Percentiles rank a stretch among this genome's conserved stretches.
Evolutionary conservation across 1,284 basidiomycete species (phyloP).

Genomic region (Cryptococcus maquisensis): DNA sequence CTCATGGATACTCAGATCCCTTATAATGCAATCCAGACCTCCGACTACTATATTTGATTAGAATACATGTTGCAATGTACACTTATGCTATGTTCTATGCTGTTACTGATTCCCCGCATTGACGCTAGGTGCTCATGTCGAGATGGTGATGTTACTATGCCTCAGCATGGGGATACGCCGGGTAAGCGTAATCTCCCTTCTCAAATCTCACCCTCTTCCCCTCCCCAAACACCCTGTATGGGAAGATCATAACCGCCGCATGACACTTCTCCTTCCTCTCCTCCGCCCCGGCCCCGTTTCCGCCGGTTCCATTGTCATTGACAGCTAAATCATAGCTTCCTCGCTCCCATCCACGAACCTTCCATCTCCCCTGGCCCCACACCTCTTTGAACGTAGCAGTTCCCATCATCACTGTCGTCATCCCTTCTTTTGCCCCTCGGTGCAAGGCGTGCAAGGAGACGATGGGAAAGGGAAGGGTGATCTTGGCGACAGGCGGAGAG

Average conservation of each 20-base stretch:
- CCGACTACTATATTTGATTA: neutral
- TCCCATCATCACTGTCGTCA: slow-evolving; percentile 79
- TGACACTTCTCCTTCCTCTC: slow-evolving; percentile 7
- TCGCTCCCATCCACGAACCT: slow-evolving; percentile 29
- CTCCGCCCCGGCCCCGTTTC: neutral
- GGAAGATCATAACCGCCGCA: slow-evolving; percentile 39
- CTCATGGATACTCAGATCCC: neutral
- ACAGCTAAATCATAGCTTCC: slow-evolving; percentile 25
- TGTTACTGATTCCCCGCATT: neutral
- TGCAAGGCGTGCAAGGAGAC: slow-evolving; percentile 58
- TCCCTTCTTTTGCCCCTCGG: slow-evolving; percentile 60
- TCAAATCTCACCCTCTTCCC: slow-evolving; percentile 42
- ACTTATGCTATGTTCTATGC: neutral
- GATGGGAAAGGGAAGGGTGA: slow-evolving; percentile 37
- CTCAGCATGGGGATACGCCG: slow-evolving; percentile 10
- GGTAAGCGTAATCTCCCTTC: slow-evolving; percentile 37
- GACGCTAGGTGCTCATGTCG: neutral
- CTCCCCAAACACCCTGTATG: slow-evolving; percentile 41
- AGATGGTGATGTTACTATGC: neutral
- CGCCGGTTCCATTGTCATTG: neutral
- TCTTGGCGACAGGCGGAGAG: slow-evolving; percentile 35
- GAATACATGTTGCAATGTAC: neutral
- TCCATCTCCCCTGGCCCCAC: slow-evolving; percentile 48
- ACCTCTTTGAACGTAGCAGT: slow-evolving; percentile 70
- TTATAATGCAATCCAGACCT: neutral